Evolutionary conservation across 2,329 filamentous ascomycete species (phyloP).

Genomic region (Metarhizium album): DNA sequence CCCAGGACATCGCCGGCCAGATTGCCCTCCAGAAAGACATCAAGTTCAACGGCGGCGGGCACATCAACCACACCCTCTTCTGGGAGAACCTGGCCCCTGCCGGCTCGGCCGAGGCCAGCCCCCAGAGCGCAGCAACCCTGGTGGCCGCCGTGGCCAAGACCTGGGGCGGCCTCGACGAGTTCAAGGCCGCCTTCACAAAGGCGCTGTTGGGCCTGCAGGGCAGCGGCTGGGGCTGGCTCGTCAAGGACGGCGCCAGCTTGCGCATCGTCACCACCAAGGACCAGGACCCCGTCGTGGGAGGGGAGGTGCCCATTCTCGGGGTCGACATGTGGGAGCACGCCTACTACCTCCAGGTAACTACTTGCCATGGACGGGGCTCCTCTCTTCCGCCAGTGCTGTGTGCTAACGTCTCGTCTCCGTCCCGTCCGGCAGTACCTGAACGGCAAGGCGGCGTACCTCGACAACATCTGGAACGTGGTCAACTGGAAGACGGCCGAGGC

Average conservation of each 20-base stretch:
- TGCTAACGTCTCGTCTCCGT: too few relatives aligned
- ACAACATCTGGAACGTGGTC: conserved; percentile 68
- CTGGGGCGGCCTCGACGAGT: conserved; percentile 59
- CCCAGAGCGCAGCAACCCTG: conserved; percentile 40
- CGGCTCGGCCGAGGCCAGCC: conserved; percentile 43
- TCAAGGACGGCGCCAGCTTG: conserved; percentile 51
- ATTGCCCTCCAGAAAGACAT: conserved; percentile 59
- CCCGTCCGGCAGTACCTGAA: conserved; percentile 55
- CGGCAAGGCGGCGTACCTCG: conserved; percentile 62
- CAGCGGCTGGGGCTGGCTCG: conserved; percentile 82
- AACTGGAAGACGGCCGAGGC: conserved; percentile 65
- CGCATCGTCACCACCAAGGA: conserved; percentile 75
- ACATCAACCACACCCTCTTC: conserved; percentile 89
- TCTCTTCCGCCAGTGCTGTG: too few relatives aligned
- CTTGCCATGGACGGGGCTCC: too few relatives aligned
- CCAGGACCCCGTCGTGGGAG: conserved; percentile 62
- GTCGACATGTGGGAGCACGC: conserved; percentile 94
- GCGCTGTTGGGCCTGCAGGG: conserved; percentile 65
- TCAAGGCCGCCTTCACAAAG: conserved; percentile 55
- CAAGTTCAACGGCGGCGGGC: conserved; percentile 83
- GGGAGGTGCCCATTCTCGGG: conserved; percentile 60
- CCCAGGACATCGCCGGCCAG: conserved; percentile 51
- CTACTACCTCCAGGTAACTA: conserved; percentile 65
- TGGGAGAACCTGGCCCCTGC: conserved; percentile 72
- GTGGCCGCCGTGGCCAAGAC: conserved; percentile 47